phyloP scores from a whole-genome alignment of 352 stramenopile species.

The Pythium plurisporium region DNA sequence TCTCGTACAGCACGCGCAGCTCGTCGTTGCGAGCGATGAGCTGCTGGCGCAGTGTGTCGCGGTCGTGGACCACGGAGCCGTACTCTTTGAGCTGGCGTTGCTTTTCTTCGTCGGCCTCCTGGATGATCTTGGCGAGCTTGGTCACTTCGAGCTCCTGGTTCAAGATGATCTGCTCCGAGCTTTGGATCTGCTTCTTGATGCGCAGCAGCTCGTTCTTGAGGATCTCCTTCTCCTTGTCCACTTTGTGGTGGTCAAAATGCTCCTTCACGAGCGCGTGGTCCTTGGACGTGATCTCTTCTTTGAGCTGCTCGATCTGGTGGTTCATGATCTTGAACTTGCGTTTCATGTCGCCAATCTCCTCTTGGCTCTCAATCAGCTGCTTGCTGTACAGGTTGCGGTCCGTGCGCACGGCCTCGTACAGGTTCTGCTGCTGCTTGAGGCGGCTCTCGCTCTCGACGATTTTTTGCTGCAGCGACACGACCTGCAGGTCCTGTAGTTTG shows the following conservation, averaged over 20 bases:
- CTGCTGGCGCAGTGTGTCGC: conserved; percentile 80
- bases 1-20: conserved; percentile 85
- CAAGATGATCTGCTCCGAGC: conserved; percentile 77
- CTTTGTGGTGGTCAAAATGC: conserved; percentile 92
- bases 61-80: conserved; percentile 78
- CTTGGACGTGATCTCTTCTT: conserved; percentile 94
- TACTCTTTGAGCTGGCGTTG: conserved; percentile 86
- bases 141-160: conserved; percentile 83
- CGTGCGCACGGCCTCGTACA: conserved; percentile 92
- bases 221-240: conserved; percentile 91
- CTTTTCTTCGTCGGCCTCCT: conserved; percentile 88
- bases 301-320: conserved; percentile 95
- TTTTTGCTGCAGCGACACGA: conserved; percentile 70
- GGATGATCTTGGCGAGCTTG: conserved; percentile 86
- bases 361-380: conserved; percentile 94
- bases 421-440: conserved; percentile 96
- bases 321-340: conserved; percentile 97
- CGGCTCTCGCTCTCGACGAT: conserved; percentile 67
- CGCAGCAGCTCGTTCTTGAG: conserved; percentile 88
- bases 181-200: background rate
- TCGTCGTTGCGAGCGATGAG: conserved; percentile 88
- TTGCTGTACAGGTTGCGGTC: conserved; percentile 96
- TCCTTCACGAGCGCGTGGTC: conserved; percentile 91
- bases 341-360: conserved; percentile 96
- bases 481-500: conserved; percentile 73